phyloP scores from a whole-genome alignment of 2,329 filamentous ascomycete species.

The Triangularia setosa region DNA sequence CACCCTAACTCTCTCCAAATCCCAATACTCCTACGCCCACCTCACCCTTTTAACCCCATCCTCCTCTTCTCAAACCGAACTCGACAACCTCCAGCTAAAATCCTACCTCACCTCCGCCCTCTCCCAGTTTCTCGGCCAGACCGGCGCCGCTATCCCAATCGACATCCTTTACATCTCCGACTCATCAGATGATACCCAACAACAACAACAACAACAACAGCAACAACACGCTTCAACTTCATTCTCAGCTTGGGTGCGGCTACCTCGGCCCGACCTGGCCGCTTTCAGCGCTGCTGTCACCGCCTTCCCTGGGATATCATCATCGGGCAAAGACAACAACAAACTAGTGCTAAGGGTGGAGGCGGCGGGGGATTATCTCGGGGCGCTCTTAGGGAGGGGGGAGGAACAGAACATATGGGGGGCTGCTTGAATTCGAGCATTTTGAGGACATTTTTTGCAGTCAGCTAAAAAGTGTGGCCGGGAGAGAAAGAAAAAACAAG shows the following conservation, averaged over 20 bases:
- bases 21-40: conserved; percentile 55
- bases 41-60: conserved; percentile 31
- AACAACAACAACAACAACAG: too few relatives aligned
- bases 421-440: too few relatives aligned
- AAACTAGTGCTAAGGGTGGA: conserved; percentile 48
- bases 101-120: conserved; percentile 62
- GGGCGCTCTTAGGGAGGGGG: conserved; percentile 50
- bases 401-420: conserved; percentile 49
- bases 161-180: conserved; percentile 61
- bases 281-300: conserved; percentile 62
- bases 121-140: conserved; percentile 64
- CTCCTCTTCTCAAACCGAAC: conserved; percentile 21
- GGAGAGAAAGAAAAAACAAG: too few relatives aligned
- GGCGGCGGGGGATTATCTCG: conserved; percentile 62
- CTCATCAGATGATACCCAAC: too few relatives aligned
- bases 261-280: conserved; percentile 58
- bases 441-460: background rate
- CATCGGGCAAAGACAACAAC: conserved; percentile 37
- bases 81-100: conserved; percentile 61
- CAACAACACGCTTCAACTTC: too few relatives aligned
- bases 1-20: conserved; percentile 47
- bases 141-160: conserved; percentile 62
- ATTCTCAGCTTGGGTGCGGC: conserved; percentile 58
- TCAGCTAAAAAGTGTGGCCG: too few relatives aligned
- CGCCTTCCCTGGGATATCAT: conserved; percentile 48